Evolutionary conservation across 768 basidiomycete species (phyloP).

Genomic region (Tricholoma hemisulphureum): DNA sequence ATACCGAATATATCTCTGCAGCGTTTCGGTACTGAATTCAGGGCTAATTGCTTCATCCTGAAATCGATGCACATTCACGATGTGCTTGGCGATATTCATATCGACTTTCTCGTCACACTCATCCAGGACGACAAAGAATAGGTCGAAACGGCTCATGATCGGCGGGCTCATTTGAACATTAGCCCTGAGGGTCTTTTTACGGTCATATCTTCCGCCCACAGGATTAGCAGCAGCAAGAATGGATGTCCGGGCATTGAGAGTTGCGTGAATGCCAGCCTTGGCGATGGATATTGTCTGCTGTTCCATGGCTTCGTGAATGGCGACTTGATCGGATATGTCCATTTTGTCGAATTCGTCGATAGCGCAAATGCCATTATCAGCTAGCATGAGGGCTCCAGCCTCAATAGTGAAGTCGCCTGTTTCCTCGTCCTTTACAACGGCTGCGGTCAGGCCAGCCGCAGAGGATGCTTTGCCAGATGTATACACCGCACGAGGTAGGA

Average conservation of each 20-base stretch:
- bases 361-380: constrained; percentile 99
- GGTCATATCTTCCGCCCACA: constrained; percentile 93
- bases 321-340: constrained; percentile 98
- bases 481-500: constrained; percentile 96
- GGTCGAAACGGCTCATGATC: constrained; percentile 97
- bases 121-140: constrained; percentile 98
- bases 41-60: constrained; percentile 93
- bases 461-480: constrained; percentile 99
- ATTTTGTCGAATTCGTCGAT: constrained; percentile 99
- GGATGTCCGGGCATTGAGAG: constrained; percentile 94
- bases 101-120: constrained; percentile 94
- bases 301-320: constrained; percentile 99
- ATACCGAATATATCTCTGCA: constrained; percentile 96
- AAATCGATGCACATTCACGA: constrained; percentile 96
- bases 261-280: constrained; percentile 98
- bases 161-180: constrained; percentile 98
- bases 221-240: constrained; percentile 99
- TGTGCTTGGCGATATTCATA: constrained; percentile 91
- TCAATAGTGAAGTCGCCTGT: constrained; percentile 99
- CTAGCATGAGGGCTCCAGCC: constrained; percentile 98
- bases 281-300: constrained; percentile 99
- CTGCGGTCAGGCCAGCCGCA: constrained; percentile 97
- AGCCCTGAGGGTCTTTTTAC: constrained; percentile 85
- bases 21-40: constrained; percentile 94
- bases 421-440: constrained; percentile 97